Percentiles rank a stretch among this genome's conserved stretches.
These are phyloP conservation scores for Berberis vulgaris DNA, from an alignment of 164 flowering plant species.

Conservation along the genomic window DNA sequence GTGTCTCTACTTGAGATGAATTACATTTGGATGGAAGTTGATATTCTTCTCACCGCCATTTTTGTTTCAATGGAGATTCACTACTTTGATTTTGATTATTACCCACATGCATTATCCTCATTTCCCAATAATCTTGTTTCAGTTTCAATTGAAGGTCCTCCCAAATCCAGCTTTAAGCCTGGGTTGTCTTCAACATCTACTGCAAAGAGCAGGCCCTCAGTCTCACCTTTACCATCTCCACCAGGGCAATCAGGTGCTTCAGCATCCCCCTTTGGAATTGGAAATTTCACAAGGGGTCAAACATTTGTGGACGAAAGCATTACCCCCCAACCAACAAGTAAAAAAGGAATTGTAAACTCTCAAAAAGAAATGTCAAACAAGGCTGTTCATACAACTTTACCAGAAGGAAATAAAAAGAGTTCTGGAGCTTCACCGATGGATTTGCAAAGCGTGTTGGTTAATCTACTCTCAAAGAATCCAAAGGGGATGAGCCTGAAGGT, in stretches of 20 bases:
- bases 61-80: neutral
- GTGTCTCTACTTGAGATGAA: neutral
- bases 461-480: slow-evolving; percentile 55
- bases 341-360: slow-evolving; percentile 28
- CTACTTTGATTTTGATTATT: neutral
- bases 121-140: slow-evolving; percentile 1
- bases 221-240: slow-evolving; percentile 73
- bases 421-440: slow-evolving; percentile 34
- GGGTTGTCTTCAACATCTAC: slow-evolving; percentile 31
- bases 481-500: slow-evolving; percentile 90
- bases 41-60: neutral
- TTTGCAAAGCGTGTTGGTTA: slow-evolving; percentile 47
- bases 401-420: slow-evolving; percentile 23
- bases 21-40: neutral
- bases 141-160: slow-evolving; percentile 37
- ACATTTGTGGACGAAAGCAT: slow-evolving; percentile 25
- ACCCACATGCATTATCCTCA: neutral
- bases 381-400: slow-evolving; percentile 15
- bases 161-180: slow-evolving; percentile 42
- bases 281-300: slow-evolving; percentile 28
- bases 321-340: slow-evolving; percentile 19
- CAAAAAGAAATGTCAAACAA: slow-evolving; percentile 47
- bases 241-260: slow-evolving; percentile 38
- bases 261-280: slow-evolving; percentile 47
- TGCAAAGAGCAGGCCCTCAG: slow-evolving; percentile 40